Evolutionary conservation across 345 rosid species (phyloP), one percentile per base, ranked within the genome.

Genomic region (Salix koriyanagi): DNA sequence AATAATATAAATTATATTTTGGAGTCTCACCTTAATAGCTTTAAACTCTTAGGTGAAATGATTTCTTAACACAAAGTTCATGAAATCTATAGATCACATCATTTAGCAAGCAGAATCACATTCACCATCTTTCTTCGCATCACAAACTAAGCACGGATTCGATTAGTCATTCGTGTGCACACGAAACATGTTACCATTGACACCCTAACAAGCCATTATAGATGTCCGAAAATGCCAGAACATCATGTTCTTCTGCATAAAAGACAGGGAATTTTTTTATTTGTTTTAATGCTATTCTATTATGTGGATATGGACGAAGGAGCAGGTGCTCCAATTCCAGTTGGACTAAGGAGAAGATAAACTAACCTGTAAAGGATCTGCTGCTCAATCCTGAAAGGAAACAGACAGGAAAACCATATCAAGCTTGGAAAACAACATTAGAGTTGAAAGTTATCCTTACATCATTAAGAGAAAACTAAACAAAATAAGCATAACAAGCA

Each of bases 331-430:
- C 23, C 60, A n/a, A 18, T 7, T 54, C 60, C 60, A 54, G 1
- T 6, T 0, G 60, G 60, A n/a, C 60, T 26, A 64, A 9, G 67
- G 67, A 37, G 28, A 68, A 77, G 37, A 52, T 76, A 72, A 26
- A 77, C 85, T 80, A 52, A 90, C 93, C 91, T 69, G 85, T 65
- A 82, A 86, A 86, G 56, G 87, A 82, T 36, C 71, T 81, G 82
- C 86, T 85, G 85, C 79, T 81, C 87, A 88, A 44, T 32, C 84
- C 93, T 90, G 85, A 79, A 80, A 69, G 70, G 76, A 67, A 77
- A 74, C 37, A 72, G 61, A 83, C 0, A 56, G 41, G 39, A 13
- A 12, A 32, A 19, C 21, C 71, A 50, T 61, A 7, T 79, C 67
- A 68, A 68, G 28, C 48, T 42, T 36, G 18, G 46, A 66, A 72